Evolutionary conservation across 2,329 filamentous ascomycete species (phyloP).

Genomic region (Plectosphaerella cucumerina): DNA sequence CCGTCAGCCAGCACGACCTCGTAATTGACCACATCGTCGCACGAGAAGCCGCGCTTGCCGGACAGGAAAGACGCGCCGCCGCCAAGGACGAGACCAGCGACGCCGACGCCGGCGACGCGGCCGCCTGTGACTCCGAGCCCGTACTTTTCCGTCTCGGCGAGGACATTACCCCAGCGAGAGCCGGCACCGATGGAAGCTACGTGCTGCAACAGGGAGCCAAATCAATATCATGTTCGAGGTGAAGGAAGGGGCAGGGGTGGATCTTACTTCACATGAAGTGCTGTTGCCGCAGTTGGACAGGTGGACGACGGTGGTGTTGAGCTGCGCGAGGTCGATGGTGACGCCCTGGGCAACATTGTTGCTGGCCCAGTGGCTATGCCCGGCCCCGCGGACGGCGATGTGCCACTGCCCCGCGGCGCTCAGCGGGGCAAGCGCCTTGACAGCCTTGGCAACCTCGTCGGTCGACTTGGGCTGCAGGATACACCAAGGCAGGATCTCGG

Average conservation of each 20-base stretch:
- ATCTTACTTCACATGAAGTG: too few relatives aligned
- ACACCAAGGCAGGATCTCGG: constrained; percentile 18
- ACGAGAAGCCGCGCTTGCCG: constrained; percentile 26
- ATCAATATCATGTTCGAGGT: too few relatives aligned
- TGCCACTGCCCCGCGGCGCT: constrained; percentile 13
- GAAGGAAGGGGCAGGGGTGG: too few relatives aligned
- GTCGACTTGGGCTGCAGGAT: constrained; percentile 18
- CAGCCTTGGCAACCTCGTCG: constrained; percentile 16
- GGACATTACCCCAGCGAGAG: constrained; percentile 4
- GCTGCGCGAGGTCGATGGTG: constrained; percentile 32
- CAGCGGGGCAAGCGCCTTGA: constrained; percentile 9
- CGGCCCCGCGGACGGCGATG: constrained; percentile 35
- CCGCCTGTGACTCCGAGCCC: constrained; percentile 2
- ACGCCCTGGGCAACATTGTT: constrained; percentile 34
- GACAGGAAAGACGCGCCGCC: constrained; percentile 18
- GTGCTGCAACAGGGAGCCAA: background rate
- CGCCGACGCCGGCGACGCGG: constrained; percentile 17
- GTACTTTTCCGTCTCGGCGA: background rate
- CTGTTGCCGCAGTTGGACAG: background rate
- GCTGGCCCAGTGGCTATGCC: constrained; percentile 38
- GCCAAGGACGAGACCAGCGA: constrained; percentile 22
- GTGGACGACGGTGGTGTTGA: constrained; percentile 17
- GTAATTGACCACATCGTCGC: constrained; percentile 32
- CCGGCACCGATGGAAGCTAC: constrained; percentile 2
- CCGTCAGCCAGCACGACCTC: constrained; percentile 40